phyloP scores from a whole-genome alignment of 768 basidiomycete genomes.

The Thelephora ganbajun region DNA sequence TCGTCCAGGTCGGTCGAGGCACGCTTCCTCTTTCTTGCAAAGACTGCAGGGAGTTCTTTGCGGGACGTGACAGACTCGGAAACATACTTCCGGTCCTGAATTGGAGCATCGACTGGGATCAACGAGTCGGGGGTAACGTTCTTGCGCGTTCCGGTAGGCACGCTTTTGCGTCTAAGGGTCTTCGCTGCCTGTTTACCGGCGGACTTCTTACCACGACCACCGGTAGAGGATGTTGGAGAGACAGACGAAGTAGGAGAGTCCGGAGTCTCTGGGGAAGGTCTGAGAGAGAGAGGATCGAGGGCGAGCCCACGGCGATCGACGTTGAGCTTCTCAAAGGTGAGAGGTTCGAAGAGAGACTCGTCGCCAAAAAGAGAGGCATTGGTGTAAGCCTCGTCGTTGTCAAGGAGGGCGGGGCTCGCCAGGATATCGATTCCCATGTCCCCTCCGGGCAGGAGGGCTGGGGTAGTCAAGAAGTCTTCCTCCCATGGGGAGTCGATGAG shows the following conservation, averaged over 20 bases:
- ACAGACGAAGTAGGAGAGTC: conserved; percentile 7
- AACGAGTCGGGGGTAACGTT: conserved; percentile 51
- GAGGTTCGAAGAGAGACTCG: conserved; percentile 18
- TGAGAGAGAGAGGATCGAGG: conserved; percentile 25
- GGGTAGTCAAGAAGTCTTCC: conserved; percentile 27
- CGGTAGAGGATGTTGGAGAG: conserved; percentile 10
- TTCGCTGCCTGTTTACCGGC: too few species aligned
- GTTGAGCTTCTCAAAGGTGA: conserved; percentile 25
- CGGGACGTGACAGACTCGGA: conserved; percentile 64
- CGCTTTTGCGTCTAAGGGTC: conserved; percentile 13
- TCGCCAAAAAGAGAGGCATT: conserved; percentile 15
- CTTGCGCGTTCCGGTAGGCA: conserved; percentile 57
- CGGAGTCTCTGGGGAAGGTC: conserved; percentile 18
- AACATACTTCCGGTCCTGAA: conserved; percentile 62
- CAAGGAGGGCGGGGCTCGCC: conserved; percentile 28
- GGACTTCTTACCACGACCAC: conserved; percentile 7
- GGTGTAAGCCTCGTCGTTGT: conserved; percentile 21
- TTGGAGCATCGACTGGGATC: conserved; percentile 65
- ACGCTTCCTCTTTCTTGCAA: conserved; percentile 47
- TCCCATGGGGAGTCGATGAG: conserved; percentile 33
- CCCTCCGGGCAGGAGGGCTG: conserved; percentile 21
- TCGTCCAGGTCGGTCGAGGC: conserved; percentile 29
- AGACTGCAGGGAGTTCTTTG: conserved; percentile 64
- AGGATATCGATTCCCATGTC: conserved; percentile 24
- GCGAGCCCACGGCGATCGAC: conserved; percentile 29